These are phyloP conservation scores for Mortierella sp. DNA, from an alignment of 371 early-diverging fungal genomes.

Conservation along the genomic window DNA sequence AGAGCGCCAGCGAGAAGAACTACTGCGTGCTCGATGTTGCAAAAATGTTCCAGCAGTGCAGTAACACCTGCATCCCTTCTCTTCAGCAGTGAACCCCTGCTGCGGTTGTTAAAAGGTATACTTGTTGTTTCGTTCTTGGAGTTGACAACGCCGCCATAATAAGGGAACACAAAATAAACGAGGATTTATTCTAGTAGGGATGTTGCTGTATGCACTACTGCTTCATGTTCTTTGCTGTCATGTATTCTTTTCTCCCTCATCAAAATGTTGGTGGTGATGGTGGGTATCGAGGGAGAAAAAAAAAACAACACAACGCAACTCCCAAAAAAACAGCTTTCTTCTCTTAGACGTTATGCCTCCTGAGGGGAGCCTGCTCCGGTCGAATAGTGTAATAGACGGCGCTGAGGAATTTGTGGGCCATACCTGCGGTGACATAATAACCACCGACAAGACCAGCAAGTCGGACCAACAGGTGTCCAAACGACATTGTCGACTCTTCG, in stretches of 20 bases:
- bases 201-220: not conserved
- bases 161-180: not conserved
- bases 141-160: too few relatives aligned
- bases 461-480: conserved; percentile 85
- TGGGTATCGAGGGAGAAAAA: not conserved
- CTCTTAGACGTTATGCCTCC: conserved; percentile 30
- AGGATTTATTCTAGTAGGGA: not conserved
- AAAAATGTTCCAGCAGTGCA: not conserved
- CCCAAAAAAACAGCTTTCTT: too few relatives aligned
- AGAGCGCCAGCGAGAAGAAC: not conserved
- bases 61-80: not conserved
- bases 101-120: not conserved
- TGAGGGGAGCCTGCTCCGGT: conserved; percentile 34
- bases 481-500: conserved; percentile 68
- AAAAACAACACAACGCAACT: not conserved
- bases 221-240: not conserved
- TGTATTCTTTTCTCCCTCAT: not conserved
- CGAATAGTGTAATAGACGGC: conserved; percentile 25
- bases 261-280: not conserved
- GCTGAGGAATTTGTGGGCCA: conserved; percentile 60
- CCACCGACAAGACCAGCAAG: conserved; percentile 93
- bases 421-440: conserved; percentile 74
- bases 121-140: too few relatives aligned
- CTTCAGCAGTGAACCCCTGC: too few relatives aligned
- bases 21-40: not conserved